Evolutionary conservation across 2,329 filamentous ascomycete species (phyloP).

Genomic region (Aureobasidium sp.): DNA sequence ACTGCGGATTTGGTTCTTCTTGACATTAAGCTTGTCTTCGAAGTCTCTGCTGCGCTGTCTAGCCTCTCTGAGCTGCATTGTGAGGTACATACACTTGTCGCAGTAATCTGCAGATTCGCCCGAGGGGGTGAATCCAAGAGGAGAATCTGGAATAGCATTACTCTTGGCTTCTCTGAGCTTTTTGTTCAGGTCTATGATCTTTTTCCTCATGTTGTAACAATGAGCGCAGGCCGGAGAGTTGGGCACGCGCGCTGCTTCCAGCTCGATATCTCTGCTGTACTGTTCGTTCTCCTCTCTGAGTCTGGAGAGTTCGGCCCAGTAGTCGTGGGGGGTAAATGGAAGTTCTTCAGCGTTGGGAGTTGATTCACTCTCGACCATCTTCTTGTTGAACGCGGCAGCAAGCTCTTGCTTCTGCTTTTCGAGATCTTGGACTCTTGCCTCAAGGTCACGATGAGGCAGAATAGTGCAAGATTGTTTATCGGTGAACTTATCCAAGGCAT

Average conservation of each 20-base stretch:
- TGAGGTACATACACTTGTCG: background rate
- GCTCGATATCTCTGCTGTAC: background rate
- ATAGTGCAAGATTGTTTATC: background rate
- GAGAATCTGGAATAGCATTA: background rate
- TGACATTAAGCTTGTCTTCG: background rate
- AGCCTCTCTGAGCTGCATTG: background rate
- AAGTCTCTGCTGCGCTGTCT: background rate
- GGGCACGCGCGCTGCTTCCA: background rate
- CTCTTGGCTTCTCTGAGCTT: background rate
- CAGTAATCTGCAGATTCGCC: background rate
- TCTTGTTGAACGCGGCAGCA: background rate
- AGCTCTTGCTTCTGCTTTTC: slow-evolving; percentile 4
- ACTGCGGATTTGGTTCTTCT: background rate
- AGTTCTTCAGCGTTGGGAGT: background rate
- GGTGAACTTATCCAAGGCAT: background rate
- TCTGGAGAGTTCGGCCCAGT: background rate
- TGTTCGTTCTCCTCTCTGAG: background rate
- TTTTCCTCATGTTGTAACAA: background rate
- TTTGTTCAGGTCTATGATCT: background rate
- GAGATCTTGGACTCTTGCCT: background rate
- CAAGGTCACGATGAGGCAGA: background rate
- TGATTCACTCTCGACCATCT: background rate
- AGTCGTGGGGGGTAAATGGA: background rate
- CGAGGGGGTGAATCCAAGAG: background rate
- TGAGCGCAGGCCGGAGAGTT: background rate